Evolutionary conservation across 257 asterid genomes (phyloP).

Genomic region (Nicotiana otophora): DNA sequence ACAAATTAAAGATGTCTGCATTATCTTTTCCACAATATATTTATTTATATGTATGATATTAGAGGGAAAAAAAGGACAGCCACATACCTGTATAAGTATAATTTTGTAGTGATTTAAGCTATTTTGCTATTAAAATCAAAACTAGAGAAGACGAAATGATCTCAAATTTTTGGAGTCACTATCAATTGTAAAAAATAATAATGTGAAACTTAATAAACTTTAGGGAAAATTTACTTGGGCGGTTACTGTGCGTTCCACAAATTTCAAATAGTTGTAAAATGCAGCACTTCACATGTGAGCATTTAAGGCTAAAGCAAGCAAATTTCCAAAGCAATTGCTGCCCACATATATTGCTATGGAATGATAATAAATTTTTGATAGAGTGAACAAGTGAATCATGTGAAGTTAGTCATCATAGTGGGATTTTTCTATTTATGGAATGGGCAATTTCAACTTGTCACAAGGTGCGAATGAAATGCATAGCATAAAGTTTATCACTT

Average conservation of each 20-base stretch:
- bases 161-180: not conserved
- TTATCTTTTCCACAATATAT: not conserved
- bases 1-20: not conserved
- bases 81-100: not conserved
- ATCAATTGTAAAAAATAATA: not conserved
- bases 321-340: not conserved
- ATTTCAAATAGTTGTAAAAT: not conserved
- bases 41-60: not conserved
- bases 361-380: not conserved
- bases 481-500: not conserved
- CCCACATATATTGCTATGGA: not conserved
- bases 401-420: no score
- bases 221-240: not conserved
- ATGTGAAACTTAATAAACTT: not conserved
- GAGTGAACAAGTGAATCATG: not conserved
- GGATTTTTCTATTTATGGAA: no score
- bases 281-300: slow-evolving; percentile 7
- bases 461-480: not conserved
- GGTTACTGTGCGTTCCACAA: not conserved
- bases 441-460: not conserved
- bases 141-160: not conserved
- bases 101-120: not conserved
- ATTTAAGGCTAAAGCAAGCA: not conserved
- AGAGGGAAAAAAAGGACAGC: not conserved
- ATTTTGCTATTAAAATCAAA: not conserved